These are phyloP conservation scores for Suillus weaverae DNA, from an alignment of 768 basidiomycete species.

Conservation along the genomic window DNA sequence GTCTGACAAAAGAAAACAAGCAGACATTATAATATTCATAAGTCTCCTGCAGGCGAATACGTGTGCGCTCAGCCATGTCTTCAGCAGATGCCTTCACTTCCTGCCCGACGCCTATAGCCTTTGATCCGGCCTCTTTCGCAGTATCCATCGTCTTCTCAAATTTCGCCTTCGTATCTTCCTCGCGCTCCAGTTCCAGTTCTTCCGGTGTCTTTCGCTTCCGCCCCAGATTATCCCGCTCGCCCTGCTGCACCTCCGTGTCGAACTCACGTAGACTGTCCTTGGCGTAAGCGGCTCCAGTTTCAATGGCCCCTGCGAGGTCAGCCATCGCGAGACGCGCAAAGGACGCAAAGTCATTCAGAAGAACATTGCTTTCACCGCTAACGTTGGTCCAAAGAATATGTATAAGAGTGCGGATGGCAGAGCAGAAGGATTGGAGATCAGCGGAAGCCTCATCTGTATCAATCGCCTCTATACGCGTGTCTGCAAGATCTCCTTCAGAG, in stretches of 20 bases:
- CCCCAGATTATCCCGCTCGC: conserved; percentile 58
- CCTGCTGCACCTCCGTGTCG: conserved; percentile 59
- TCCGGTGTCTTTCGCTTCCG: conserved; percentile 50
- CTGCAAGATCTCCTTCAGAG: conserved; percentile 49
- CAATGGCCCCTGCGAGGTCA: conserved; percentile 62
- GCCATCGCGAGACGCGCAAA: conserved; percentile 64
- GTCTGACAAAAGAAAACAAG: neutral
- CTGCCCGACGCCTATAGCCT: conserved; percentile 56
- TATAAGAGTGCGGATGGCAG: conserved; percentile 50
- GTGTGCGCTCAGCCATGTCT: conserved; percentile 45
- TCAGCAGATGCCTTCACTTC: conserved; percentile 40
- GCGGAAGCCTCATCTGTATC: conserved; percentile 46
- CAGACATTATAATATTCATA: conserved; percentile 55
- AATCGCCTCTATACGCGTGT: conserved; percentile 35
- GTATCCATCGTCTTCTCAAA: conserved; percentile 73
- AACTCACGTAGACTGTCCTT: conserved; percentile 54
- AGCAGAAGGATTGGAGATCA: conserved; percentile 52
- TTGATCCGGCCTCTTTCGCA: conserved; percentile 55
- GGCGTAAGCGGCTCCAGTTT: conserved; percentile 48
- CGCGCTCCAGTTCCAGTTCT: conserved; percentile 35
- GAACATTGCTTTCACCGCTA: conserved; percentile 50
- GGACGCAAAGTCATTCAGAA: conserved; percentile 64
- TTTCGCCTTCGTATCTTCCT: conserved; percentile 47
- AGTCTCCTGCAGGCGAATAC: conserved; percentile 46
- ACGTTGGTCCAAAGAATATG: conserved; percentile 54